Percentiles rank a stretch among this genome's conserved stretches.
Conservation (phyloP, 352 stramenopile species). For the Phytophthora megakarya region DNA sequence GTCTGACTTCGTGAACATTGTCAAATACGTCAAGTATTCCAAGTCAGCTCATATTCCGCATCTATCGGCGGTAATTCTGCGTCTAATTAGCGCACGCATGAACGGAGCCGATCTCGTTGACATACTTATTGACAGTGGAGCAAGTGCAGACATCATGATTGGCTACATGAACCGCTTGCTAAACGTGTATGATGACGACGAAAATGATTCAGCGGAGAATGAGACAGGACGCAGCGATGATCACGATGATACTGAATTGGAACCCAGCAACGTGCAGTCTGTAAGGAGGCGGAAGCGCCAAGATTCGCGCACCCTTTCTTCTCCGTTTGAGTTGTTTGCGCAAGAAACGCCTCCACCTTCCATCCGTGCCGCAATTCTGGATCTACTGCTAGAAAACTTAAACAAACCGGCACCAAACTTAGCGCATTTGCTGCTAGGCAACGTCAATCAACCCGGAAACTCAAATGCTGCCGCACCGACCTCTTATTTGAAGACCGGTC, state of each 20-base stretch:
- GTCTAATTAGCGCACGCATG: slow-evolving; percentile 70
- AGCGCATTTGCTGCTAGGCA: slow-evolving; percentile 70
- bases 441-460: slow-evolving; percentile 48
- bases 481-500: slow-evolving; percentile 53
- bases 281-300: slow-evolving; percentile 48
- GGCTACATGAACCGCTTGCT: slow-evolving; percentile 84
- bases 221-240: slow-evolving; percentile 22
- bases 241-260: slow-evolving; percentile 27
- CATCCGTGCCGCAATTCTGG: slow-evolving; percentile 71
- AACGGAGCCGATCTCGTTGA: slow-evolving; percentile 65
- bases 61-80: slow-evolving; percentile 70
- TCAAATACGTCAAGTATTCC: slow-evolving; percentile 87
- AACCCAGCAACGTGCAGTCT: slow-evolving; percentile 40
- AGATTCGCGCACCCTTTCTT: slow-evolving; percentile 51
- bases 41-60: slow-evolving; percentile 76
- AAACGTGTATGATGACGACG: slow-evolving; percentile 68
- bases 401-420: slow-evolving; percentile 78
- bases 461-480: slow-evolving; percentile 31
- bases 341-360: slow-evolving; percentile 45
- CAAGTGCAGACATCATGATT: slow-evolving; percentile 69
- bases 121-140: slow-evolving; percentile 67
- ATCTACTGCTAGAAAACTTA: slow-evolving; percentile 81
- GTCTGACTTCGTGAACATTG: slow-evolving; percentile 76
- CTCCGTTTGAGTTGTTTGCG: slow-evolving; percentile 52
- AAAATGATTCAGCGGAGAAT: slow-evolving; percentile 32